phyloP scores from a whole-genome alignment of 306 rosid species.

The Cucumis hystrix region DNA sequence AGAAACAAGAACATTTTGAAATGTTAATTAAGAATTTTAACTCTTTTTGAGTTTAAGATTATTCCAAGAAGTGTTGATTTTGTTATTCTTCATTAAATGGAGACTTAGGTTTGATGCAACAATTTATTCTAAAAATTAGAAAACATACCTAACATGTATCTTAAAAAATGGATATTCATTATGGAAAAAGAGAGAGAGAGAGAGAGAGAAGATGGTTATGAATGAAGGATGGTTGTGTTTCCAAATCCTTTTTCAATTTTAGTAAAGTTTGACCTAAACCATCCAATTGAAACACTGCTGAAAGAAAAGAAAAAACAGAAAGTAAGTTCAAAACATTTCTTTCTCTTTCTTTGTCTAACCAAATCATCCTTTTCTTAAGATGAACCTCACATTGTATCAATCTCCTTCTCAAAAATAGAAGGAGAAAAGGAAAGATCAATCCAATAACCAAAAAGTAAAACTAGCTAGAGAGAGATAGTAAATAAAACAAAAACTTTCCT shows the following conservation, averaged over 20 bases:
- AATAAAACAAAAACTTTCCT: background rate
- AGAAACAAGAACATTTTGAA: no score
- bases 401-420: constrained; percentile 11
- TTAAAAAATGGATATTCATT: background rate
- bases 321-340: background rate
- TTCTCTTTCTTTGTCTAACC: background rate
- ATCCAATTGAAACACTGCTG: constrained; percentile 18
- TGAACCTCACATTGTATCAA: constrained; percentile 27
- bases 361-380: constrained; percentile 23
- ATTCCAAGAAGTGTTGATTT: no score
- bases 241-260: constrained; percentile 7
- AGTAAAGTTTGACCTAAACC: constrained; percentile 57
- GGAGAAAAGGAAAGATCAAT: background rate
- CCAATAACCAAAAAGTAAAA: background rate
- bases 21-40: no score
- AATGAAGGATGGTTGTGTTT: constrained; percentile 24
- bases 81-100: no score
- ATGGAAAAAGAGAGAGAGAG: background rate
- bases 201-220: constrained; percentile 9
- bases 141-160: no score
- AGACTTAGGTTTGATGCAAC: no score
- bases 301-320: background rate
- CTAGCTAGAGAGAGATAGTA: background rate
- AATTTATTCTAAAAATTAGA: no score
- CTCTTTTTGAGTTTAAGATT: no score